A percentile compares a stretch with the other conserved stretches of the same genome.
phyloP scores from a whole-genome alignment of 2,329 filamentous ascomycete genomes.

The Pseudogymnoascus sp. region DNA sequence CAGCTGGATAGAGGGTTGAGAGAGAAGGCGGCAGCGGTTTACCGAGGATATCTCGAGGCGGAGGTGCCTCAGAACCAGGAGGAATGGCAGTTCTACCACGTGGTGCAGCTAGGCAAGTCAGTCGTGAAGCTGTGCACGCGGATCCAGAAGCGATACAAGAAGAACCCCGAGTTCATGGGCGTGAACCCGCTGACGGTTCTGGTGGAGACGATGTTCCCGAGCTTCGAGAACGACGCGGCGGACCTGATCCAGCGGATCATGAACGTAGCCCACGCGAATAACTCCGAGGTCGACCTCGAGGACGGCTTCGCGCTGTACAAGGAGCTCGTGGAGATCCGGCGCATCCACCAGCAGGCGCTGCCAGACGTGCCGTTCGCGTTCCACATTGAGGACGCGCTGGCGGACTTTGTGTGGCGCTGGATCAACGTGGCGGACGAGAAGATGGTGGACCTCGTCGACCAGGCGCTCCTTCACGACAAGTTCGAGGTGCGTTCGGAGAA shows the following conservation, averaged over 20 bases:
- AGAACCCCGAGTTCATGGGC: constrained; percentile 81
- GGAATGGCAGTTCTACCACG: constrained; percentile 84
- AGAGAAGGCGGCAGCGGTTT: constrained; percentile 70
- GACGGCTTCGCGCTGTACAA: constrained; percentile 94
- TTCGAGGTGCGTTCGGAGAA: constrained; percentile 69
- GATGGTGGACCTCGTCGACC: constrained; percentile 77
- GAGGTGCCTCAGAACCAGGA: constrained; percentile 74
- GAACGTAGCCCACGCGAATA: constrained; percentile 60
- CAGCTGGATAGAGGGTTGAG: constrained; percentile 67
- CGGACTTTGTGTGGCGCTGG: constrained; percentile 95
- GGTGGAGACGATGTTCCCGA: constrained; percentile 76
- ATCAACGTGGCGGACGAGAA: constrained; percentile 73
- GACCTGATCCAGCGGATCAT: constrained; percentile 80
- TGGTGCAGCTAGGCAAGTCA: constrained; percentile 80
- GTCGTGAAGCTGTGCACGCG: constrained; percentile 80
- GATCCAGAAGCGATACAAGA: constrained; percentile 87
- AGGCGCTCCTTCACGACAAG: constrained; percentile 82
- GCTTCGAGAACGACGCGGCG: constrained; percentile 81
- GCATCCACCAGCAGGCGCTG: constrained; percentile 70
- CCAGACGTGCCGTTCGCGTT: constrained; percentile 74
- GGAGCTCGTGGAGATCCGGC: constrained; percentile 77
- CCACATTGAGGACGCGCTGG: constrained; percentile 76
- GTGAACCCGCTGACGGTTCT: constrained; percentile 60
- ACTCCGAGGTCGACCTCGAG: constrained; percentile 73
- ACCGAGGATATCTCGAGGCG: constrained; percentile 70